A percentile compares a stretch with the other conserved stretches of the same genome.
Evolutionary conservation across 1,139 yeast genomes (phyloP).

Genomic region (Pichia sp.): DNA sequence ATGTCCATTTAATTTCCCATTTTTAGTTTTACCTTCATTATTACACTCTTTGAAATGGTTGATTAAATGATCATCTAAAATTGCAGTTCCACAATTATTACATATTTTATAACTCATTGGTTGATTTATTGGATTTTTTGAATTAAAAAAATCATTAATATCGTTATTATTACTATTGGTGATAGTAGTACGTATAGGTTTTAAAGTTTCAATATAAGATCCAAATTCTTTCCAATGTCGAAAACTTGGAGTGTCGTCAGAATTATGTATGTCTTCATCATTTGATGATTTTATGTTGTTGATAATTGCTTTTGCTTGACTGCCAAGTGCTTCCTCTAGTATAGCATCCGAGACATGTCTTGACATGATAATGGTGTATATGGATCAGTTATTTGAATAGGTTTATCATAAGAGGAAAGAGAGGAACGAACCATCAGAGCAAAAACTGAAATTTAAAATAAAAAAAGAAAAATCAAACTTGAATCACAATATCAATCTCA

Average conservation of each 20-base stretch:
- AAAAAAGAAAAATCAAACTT: no score
- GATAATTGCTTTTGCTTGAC: slow-evolving; percentile 1
- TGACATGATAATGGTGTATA: not conserved
- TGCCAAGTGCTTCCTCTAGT: slow-evolving; percentile 23
- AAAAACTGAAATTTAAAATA: not conserved
- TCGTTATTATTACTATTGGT: slow-evolving; percentile 33
- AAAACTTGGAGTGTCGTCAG: slow-evolving; percentile 19
- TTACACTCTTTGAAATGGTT: slow-evolving; percentile 45
- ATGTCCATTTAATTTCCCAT: not conserved
- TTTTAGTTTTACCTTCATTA: slow-evolving; percentile 34
- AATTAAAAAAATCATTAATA: not conserved
- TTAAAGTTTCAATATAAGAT: slow-evolving; percentile 43
- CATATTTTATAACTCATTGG: slow-evolving; percentile 56
- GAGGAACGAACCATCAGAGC: not conserved
- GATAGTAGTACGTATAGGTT: slow-evolving; percentile 6
- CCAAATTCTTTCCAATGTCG: slow-evolving; percentile 57
- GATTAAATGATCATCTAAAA: slow-evolving; percentile 41
- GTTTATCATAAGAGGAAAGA: not conserved
- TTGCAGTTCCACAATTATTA: slow-evolving; percentile 58
- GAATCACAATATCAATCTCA: not conserved
- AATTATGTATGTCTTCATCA: slow-evolving; percentile 1
- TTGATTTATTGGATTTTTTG: slow-evolving; percentile 33
- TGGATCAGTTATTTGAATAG: not conserved
- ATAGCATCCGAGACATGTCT: slow-evolving; percentile 13
- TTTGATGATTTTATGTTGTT: not conserved